phyloP scores from a whole-genome alignment of 345 rosid genomes.

The Orychophragmus violaceus region DNA sequence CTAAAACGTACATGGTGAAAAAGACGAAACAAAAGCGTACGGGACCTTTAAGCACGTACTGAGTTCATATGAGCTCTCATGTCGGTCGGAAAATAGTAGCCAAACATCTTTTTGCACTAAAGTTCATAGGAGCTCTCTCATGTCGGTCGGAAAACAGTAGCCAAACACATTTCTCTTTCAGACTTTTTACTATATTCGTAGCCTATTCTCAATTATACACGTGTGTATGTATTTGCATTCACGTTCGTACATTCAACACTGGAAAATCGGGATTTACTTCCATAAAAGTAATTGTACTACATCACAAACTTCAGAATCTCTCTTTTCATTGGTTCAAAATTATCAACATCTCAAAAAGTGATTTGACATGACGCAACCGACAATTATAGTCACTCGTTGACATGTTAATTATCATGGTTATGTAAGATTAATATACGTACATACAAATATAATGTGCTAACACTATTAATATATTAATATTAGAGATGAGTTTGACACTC shows the following conservation, averaged over 20 bases:
- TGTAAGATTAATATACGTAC: neutral
- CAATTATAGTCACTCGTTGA: neutral
- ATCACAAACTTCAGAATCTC: neutral
- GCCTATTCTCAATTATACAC: too few species aligned
- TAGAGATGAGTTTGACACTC: too few species aligned
- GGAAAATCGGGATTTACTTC: neutral
- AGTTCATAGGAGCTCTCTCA: too few species aligned
- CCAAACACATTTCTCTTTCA: too few species aligned
- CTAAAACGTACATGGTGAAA: slow-evolving; percentile 6
- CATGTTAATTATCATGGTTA: neutral
- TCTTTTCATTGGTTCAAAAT: neutral
- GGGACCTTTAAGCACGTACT: neutral
- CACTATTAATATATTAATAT: too few species aligned
- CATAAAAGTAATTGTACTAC: neutral
- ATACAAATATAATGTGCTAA: too few species aligned
- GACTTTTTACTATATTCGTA: neutral
- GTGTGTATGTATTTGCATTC: neutral
- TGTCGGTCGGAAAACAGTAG: too few species aligned
- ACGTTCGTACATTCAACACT: neutral
- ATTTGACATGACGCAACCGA: neutral
- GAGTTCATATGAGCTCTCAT: neutral
- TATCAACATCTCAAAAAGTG: neutral
- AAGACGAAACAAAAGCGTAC: neutral
- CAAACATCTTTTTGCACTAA: too few species aligned
- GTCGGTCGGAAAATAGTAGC: slow-evolving; percentile 4